Evolutionary conservation across 768 basidiomycete species (phyloP).

Genomic region (Pleurotus pulmonarius): DNA sequence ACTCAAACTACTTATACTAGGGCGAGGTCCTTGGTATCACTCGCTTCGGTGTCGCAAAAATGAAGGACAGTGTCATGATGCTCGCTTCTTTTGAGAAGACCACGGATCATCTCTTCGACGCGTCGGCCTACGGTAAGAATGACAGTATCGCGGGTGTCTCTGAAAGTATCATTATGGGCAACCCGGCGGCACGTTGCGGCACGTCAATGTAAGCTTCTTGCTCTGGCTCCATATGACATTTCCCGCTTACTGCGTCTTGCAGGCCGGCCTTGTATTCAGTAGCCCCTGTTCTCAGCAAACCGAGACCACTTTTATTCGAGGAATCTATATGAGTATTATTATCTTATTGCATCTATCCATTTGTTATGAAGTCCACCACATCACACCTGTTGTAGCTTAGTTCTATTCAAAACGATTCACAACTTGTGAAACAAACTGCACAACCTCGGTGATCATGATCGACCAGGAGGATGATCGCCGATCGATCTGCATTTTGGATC

Average conservation of each 20-base stretch:
- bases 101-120: constrained; percentile 98
- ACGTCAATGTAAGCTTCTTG: constrained; percentile 75
- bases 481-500: constrained; percentile 1
- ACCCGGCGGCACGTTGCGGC: constrained; percentile 89
- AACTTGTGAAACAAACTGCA: too few species aligned
- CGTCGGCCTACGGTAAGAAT: constrained; percentile 92
- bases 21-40: constrained; percentile 98
- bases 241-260: constrained; percentile 5
- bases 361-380: background rate
- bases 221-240: background rate
- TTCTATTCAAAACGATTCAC: too few species aligned
- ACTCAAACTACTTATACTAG: constrained; percentile 30
- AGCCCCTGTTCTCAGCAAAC: constrained; percentile 43
- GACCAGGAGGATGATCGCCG: constrained; percentile 2
- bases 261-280: constrained; percentile 50
- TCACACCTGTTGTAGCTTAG: background rate
- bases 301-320: constrained; percentile 48
- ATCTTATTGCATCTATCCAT: background rate
- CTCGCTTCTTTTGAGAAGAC: constrained; percentile 99
- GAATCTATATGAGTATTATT: constrained; percentile 10
- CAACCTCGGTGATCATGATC: background rate
- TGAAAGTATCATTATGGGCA: constrained; percentile 99
- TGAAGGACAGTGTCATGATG: constrained; percentile 99
- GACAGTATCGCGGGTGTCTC: constrained; percentile 96
- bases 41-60: constrained; percentile 97